Base-by-base conservation (phyloP, 2,329 filamentous ascomycete genomes). In the Huntiella abstrusa region DNA sequence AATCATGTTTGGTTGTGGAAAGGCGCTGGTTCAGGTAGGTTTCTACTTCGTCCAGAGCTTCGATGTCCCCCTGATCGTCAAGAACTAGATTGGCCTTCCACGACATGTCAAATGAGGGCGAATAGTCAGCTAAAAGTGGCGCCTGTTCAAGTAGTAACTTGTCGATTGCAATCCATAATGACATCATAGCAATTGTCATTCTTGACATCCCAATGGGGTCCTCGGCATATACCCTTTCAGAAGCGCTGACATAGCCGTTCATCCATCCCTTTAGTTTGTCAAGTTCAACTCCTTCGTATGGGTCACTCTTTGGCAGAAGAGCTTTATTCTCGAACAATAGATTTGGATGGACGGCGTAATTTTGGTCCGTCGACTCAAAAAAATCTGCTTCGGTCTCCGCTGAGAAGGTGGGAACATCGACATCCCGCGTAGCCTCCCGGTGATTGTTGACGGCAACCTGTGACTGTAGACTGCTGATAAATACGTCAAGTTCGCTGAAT, bases 81-180 rank as follows among this genome's bases (percentile, higher is more conserved):
- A 78, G 56, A 0, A 69, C 47, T 0, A 78, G 58, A 1, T 57
- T 61, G 17, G 67, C 57, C 3, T 71, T 60, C 0, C 69, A 45
- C 4, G 33, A 16, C 8, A 33, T 12, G 15, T 33, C 28, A 8
- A 45, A 45, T 16, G 43, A 45, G 11, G 35, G 17, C 19, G 17
- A 8, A 7, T 45, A 45, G 7, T 40, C 7, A 6, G 15, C 15
- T 10, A 45, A 16, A 15, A 13, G 10, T 5, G 43, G 43, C 15
- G 12, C 10, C 3, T 45, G 5, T 3, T 32, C 16, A 11, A 15
- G 15, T 5, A 28, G 16, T 4, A 10, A 13, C 13, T 32, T 28
- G 11, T 45, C 43, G 8, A 38, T 15, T 10, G 15, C 32, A n/a
- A 33, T 16, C 43, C 43, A 45, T 5, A 45, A 19, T 11, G 13